These are phyloP conservation scores for Wickerhamomyces ciferrii DNA, from an alignment of 805 yeast species.

Conservation along the genomic window DNA sequence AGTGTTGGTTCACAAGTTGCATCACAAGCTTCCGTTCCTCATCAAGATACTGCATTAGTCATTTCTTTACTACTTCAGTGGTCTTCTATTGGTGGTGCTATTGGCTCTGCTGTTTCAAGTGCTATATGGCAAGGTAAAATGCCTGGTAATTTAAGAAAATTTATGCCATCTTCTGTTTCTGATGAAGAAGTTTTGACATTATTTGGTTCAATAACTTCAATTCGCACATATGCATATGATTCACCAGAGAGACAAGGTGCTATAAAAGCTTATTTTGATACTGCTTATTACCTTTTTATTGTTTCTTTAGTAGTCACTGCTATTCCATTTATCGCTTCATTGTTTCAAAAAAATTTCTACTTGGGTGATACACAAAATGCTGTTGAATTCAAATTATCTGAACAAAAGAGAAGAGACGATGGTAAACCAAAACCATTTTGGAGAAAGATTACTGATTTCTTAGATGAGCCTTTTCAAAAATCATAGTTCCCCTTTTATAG, in stretches of 20 bases:
- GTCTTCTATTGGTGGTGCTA: conserved; percentile 31
- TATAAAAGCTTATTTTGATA: conserved; percentile 27
- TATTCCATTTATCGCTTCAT: conserved; percentile 25
- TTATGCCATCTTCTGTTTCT: conserved; percentile 21
- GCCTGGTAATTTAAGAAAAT: conserved; percentile 23
- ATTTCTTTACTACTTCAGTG: conserved; percentile 31
- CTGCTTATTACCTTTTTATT: conserved; percentile 22
- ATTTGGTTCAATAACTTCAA: conserved; percentile 19
- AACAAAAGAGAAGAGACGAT: neutral
- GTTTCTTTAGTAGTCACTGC: conserved; percentile 24
- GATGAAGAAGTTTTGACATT: conserved; percentile 2
- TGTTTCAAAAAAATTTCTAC: conserved; percentile 29
- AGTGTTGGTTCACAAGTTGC: conserved; percentile 31
- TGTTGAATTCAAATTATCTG: conserved; percentile 17
- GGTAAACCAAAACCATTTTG: neutral
- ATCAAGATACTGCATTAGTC: conserved; percentile 35
- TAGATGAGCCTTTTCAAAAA: too few relatives aligned
- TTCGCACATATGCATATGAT: conserved; percentile 23
- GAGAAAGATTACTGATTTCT: neutral
- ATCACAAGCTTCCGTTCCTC: conserved; percentile 36
- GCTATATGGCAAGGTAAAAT: conserved; percentile 31
- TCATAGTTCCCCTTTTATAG: too few relatives aligned
- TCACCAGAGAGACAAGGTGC: conserved; percentile 26
- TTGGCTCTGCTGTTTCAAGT: conserved; percentile 34
- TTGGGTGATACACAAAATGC: conserved; percentile 33